Base-by-base conservation (phyloP, 768 basidiomycete genomes). In the Collybia nuda region DNA sequence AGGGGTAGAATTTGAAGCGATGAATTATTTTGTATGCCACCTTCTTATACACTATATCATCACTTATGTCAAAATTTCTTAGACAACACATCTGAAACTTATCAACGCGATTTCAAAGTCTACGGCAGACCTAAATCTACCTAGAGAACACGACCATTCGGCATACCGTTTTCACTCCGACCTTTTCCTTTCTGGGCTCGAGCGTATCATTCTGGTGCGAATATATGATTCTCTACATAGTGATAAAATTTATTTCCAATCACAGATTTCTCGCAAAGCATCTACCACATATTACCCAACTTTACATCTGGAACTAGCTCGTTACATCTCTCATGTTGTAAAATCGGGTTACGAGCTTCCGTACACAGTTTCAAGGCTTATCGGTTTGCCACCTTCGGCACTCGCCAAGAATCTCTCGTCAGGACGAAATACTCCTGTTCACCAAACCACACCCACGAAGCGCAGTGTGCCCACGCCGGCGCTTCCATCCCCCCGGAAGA, bases 1-100 rank as follows among this genome's bases (percentile, higher is more conserved):
- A 5, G 97, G 97, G 5, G 97, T 99, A 11, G 97, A 99, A 63
- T 95, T 87, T 62, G 97, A 99, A 70, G 96, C 96, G 3, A 96
- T 98, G 85, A 80, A 81, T 14, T 98, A 98, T 67, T 84, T 95
- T 61, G 96, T 98, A 60, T 56, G 90, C 29, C 73, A 38, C n/a
- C 47, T 43, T 12, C 28, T 52, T 47, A 47, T 35, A 23, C 19
- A 40, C 38, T 45, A 28, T 1, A 11, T 40, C 1, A 11, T 15
- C 19, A 35, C 50, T 45, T 39, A 39, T 50, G 32, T 29, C 29
- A 28, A 9, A 17, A 9, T 17, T 26, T 40, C 47, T 5, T 56
- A 98, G 95, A 93, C 93, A 1, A 85, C 78, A 2, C 96, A 98
- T 67, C 75, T 99, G 56, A 88, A 80, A 57, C 79, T 98, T 40